Evolutionary conservation across 2,329 filamentous ascomycete genomes (phyloP), one percentile per base, ranked within the genome.

Genomic region (Xylaria sp.): DNA sequence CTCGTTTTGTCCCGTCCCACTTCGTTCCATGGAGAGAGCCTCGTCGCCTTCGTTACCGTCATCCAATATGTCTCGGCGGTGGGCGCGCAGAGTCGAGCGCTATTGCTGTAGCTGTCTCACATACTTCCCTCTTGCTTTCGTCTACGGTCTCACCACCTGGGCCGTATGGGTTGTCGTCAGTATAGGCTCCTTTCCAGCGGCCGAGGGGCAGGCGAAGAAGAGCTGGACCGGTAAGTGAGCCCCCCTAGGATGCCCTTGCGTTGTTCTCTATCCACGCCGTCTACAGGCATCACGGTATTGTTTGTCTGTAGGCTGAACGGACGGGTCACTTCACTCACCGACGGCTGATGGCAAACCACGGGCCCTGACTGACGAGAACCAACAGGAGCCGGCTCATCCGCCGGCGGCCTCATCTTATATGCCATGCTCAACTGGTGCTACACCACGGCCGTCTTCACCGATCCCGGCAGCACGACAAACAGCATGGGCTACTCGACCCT

Each of bases 71-170:
- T 80, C 84, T 77, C 86, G 86, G 74, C 85, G 87, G 76, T 92
- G 88, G 84, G 90, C 88, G 57, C 86, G 92, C 71, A 88, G 86
- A 78, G 62, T 92, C 75, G 94, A 98, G 85, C 91, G 94, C 58
- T 90, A 88, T 77, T 98, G 94, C 85, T 98, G 94, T 82, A 83
- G 86, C 51, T 88, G 89, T 69, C 85, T 92, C 61, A 92, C 89
- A 30, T 97, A 94, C 80, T 93, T 97, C 73, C 95, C 95, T n/a
- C 85, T 98, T 19, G 84, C 84, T 32, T 97, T 98, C 78, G 93
- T 98, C 67, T 98, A 97, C 77, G 87, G 91, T 64, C 81, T 98
- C 73, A 95, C 93, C n/a, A 92, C 92, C 11, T 99, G 96, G 96
- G 94, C 93, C 2, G 88, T 92, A n/a, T 98, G 92, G 86, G 94